Base-by-base conservation (phyloP, 345 rosid genomes). In the Eucalyptus regnans region DNA sequence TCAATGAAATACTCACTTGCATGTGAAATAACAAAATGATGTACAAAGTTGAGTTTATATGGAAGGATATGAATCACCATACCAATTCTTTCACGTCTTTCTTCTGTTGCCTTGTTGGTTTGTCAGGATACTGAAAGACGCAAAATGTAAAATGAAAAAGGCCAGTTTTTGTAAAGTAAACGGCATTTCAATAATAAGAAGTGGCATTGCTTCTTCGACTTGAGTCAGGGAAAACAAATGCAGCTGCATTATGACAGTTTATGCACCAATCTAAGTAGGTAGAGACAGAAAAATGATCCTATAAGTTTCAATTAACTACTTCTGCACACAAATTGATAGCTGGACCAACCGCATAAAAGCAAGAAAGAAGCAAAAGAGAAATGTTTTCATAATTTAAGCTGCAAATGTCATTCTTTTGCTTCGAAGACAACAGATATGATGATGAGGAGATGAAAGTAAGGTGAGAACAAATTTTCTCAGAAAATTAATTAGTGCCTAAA, bases 41-140 rank as follows among this genome's bases (percentile, higher is more conserved):
- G 27, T 18, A 20, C 1, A 0, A 10, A 76, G 83, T 12, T 37
- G 83, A 76, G 23, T 76, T 0, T 10, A 52, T 29, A 56, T 31
- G 54, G 50, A 46, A 23, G 80, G 81, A 18, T 49, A 20, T 87
- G 87, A 85, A 90, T 66, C 87, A 86, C 50, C 92, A 37, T 95
- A 98, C 98, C 98, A 96, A 93, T 89, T 98, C 98, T 90, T 95
- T 98, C 51, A 96, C 96, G 90, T 97, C 99, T 89, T 93, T 96
- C 95, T 95, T 98, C 51, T 98, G 99, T 91, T 95, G 98, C 89
- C 99, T 94, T n/a, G 99, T 96, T 88, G 98, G 99, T 51, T 94
- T 94, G 90, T 97, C 99, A 62, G 99, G 99, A 92, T 98, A 98
- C 98, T 98, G 96, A 83, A 92, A 88, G 80, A 49, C 0, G 14